Percentiles rank a stretch among this genome's conserved stretches.
Evolutionary conservation across 2,329 filamentous ascomycete genomes (phyloP).

Genomic region (Colletotrichum tropicale): DNA sequence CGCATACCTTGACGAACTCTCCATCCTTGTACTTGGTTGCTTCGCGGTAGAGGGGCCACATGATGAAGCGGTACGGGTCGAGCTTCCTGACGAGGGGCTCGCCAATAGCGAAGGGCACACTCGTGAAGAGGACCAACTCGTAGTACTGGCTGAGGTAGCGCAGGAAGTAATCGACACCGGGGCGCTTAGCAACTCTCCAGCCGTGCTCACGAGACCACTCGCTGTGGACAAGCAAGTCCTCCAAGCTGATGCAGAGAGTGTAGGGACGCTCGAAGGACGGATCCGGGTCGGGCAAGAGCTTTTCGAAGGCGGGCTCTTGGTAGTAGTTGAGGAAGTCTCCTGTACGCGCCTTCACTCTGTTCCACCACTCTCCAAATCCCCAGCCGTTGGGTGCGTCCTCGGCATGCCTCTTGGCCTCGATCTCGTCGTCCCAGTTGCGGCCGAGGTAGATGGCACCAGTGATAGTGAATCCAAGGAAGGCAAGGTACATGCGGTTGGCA

Average conservation of each 20-base stretch:
- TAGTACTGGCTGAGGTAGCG: slow-evolving; percentile 98
- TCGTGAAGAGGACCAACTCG: slow-evolving; percentile 95
- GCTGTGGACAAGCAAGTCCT: slow-evolving; percentile 93
- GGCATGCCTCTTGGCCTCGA: slow-evolving; percentile 71
- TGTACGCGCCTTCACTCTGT: slow-evolving; percentile 77
- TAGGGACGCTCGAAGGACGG: slow-evolving; percentile 84
- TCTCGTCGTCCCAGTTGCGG: slow-evolving; percentile 84
- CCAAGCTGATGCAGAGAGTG: slow-evolving; percentile 89
- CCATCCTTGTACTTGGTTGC: slow-evolving; percentile 97
- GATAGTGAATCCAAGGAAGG: slow-evolving; percentile 60
- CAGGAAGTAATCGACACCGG: slow-evolving; percentile 95
- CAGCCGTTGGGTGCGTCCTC: slow-evolving; percentile 79
- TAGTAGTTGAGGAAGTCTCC: slow-evolving; percentile 86
- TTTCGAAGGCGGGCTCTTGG: slow-evolving; percentile 92
- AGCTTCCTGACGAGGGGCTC: slow-evolving; percentile 91
- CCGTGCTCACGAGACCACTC: slow-evolving; percentile 95
- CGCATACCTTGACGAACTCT: slow-evolving; percentile 87
- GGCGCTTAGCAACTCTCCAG: slow-evolving; percentile 93
- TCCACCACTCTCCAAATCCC: slow-evolving; percentile 77
- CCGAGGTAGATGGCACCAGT: slow-evolving; percentile 76
- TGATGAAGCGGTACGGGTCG: slow-evolving; percentile 92
- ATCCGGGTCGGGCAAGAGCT: slow-evolving; percentile 84
- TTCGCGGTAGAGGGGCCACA: slow-evolving; percentile 93
- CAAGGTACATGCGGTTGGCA: slow-evolving; percentile 75
- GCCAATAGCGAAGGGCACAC: slow-evolving; percentile 80